Conservation (phyloP, 2,329 filamentous ascomycete species). For the Chaetomium strumarium region DNA sequence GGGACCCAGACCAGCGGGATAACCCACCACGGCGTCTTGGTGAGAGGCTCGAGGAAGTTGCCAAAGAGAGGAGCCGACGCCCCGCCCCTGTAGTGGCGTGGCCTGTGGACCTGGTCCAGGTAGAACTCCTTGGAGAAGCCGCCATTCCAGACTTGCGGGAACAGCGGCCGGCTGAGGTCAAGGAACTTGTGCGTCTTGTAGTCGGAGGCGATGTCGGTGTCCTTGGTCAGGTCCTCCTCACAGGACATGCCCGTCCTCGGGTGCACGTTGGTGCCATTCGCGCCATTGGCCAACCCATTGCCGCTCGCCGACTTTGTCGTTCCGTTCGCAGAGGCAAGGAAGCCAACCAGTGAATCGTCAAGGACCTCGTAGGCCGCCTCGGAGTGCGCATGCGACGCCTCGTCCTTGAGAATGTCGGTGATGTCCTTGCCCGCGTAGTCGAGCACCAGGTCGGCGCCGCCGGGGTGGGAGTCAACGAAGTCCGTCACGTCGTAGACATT, state of each 20-base stretch:
- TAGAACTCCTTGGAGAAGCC: conserved; percentile 96
- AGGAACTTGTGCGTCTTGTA: conserved; percentile 92
- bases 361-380: conserved; percentile 95
- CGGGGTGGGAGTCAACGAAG: conserved; percentile 86
- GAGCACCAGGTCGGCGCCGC: conserved; percentile 79
- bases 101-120: conserved; percentile 89
- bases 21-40: conserved; percentile 90
- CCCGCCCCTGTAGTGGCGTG: conserved; percentile 91
- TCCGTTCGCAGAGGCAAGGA: conserved; percentile 52
- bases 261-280: conserved; percentile 37
- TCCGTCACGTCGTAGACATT: conserved; percentile 95
- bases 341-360: conserved; percentile 79
- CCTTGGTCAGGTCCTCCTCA: conserved; percentile 78
- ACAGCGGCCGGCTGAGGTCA: conserved; percentile 76
- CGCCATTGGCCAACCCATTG: conserved; percentile 28
- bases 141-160: conserved; percentile 82
- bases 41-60: conserved; percentile 97
- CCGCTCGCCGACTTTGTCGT: conserved; percentile 31
- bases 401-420: conserved; percentile 73
- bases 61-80: conserved; percentile 90
- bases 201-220: conserved; percentile 70
- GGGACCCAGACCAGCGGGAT: conserved; percentile 82
- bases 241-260: conserved; percentile 80
- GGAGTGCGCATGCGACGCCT: conserved; percentile 75
- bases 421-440: conserved; percentile 89